Conservation (phyloP, 306 rosid genomes). For the Astragalus glycyphyllos region DNA sequence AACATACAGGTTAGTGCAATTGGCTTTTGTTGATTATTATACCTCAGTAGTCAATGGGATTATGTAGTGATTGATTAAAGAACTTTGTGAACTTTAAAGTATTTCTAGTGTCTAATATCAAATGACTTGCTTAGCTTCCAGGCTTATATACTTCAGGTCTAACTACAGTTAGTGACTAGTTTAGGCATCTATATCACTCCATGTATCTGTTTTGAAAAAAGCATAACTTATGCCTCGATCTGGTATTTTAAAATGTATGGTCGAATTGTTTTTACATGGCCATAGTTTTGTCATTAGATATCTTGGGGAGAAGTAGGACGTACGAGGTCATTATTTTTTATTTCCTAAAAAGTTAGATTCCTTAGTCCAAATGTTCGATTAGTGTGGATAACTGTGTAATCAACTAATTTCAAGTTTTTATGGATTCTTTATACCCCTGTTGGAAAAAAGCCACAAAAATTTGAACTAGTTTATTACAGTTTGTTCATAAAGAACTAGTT, state of each 20-base stretch:
- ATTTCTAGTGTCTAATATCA: background rate
- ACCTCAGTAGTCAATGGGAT: background rate
- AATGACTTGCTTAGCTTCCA: background rate
- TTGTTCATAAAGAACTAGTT: background rate
- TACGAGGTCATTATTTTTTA: background rate
- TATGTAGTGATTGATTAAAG: background rate
- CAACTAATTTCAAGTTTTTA: background rate
- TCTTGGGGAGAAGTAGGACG: background rate
- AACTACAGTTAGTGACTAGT: background rate
- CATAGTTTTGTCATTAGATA: background rate
- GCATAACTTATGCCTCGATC: background rate
- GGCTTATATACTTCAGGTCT: background rate
- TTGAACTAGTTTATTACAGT: background rate
- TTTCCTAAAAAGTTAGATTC: background rate
- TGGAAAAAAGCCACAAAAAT: background rate
- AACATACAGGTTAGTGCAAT: conserved; percentile 68
- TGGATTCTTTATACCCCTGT: background rate
- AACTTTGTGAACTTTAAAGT: background rate
- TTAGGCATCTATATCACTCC: background rate
- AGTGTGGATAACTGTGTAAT: background rate
- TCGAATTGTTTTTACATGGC: background rate
- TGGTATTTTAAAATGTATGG: background rate
- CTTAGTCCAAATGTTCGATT: background rate
- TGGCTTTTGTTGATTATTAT: background rate
- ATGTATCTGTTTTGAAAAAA: background rate